Base-by-base conservation (phyloP, 176 grass and related monocot species). In the Musa troglodytarum region DNA sequence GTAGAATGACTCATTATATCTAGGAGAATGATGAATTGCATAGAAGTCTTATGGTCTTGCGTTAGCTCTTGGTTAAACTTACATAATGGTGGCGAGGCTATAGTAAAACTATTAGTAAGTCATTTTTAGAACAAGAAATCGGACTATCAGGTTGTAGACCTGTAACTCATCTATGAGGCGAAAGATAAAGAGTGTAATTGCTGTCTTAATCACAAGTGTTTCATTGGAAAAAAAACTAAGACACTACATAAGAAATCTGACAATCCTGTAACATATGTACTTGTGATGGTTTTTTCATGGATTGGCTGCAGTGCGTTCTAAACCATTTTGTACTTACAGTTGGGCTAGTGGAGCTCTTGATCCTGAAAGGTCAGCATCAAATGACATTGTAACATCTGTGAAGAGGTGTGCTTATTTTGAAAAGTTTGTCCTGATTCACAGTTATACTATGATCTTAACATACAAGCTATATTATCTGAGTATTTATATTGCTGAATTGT, bases 331-430 rank as follows among this genome's bases (percentile, higher is more conserved):
- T 76, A 10, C 72, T 73, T 72, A 0, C 85, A 99, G 95, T 71
- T 99, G 95, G 86, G 90, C 88, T 76, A 99, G 95, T 73, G 91
- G 95, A 52, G 90, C 81, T 82, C 86, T 99, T 73, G 79, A 99
- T 94, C 90, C 90, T 75, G 90, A 89, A 86, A 83, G 90, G 56
- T 81, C 83, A 51, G 83, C 82, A 29, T 86, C 80, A 23, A 77
- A 77, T 72, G 95, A 88, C 61, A 79, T 86, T 34, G 82, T 91
- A 84, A 78, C 78, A 34, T 94, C 88, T 28, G 95, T 94, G 49
- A 94, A 88, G 84, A 99, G 95, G 95, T 99, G 77, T 81, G 74
- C 16, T 70, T 69, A 11, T 49, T 50, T 19, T 64, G 62, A 2
- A 64, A 24, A 50, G 4, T 50, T 50, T 49, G 43, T 50, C 43